These are phyloP conservation scores for Aspergillus biplanus DNA, from an alignment of 495 filamentous ascomycete species.

Conservation along the genomic window DNA sequence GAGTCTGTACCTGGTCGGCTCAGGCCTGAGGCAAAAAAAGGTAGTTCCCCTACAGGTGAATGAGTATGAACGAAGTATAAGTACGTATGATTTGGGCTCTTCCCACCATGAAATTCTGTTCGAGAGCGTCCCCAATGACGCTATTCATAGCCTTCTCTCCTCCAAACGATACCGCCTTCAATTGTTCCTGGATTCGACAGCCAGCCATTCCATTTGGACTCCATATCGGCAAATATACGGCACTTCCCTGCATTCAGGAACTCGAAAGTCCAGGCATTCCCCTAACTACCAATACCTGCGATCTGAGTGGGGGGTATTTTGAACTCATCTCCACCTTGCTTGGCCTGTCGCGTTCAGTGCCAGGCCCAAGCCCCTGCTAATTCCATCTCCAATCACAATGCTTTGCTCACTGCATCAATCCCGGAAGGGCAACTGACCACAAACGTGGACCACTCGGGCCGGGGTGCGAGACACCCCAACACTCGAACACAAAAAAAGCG, in stretches of 20 bases:
- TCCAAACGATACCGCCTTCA: too few species aligned
- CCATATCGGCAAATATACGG: background rate
- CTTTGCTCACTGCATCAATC: conserved; percentile 22
- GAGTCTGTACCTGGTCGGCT: too few species aligned
- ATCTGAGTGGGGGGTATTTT: conserved; percentile 15
- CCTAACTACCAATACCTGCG: background rate
- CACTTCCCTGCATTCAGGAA: background rate
- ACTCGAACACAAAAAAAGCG: conserved; percentile 14
- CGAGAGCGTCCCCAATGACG: too few species aligned
- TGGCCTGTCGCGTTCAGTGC: conserved; percentile 5
- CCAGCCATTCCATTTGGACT: background rate
- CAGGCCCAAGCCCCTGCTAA: background rate
- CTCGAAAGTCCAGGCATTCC: background rate
- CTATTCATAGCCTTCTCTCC: too few species aligned
- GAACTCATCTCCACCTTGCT: conserved; percentile 1
- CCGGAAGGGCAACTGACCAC: conserved; percentile 22
- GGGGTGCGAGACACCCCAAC: background rate
- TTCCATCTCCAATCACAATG: conserved; percentile 23
- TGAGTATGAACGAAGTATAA: too few species aligned
- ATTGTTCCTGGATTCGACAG: background rate
- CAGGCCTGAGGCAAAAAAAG: too few species aligned
- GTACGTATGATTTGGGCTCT: too few species aligned
- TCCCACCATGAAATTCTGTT: too few species aligned
- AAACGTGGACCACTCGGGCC: conserved; percentile 12
- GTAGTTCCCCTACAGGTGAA: too few species aligned